Evolutionary conservation across 306 rosid genomes (phyloP), one percentile per base, ranked within the genome.

Genomic region (Vigna mungo): DNA sequence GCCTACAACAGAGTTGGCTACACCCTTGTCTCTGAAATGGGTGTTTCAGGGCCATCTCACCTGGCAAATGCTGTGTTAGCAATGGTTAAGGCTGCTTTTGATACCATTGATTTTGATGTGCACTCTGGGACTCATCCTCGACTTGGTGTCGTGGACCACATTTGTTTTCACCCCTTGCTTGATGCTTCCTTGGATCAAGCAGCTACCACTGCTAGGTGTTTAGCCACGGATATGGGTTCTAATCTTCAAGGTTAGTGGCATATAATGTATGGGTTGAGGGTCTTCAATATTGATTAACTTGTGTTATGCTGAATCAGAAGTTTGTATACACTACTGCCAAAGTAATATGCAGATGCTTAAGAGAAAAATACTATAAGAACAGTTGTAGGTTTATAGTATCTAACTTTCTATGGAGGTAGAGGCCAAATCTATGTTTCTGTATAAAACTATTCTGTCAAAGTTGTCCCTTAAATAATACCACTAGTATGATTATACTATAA

Each of bases 121-220:
- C 97, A 95, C 73, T 60, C 53, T 73, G 99, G 97, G 68, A 89
- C 92, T 83, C 99, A 92, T 83, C 99, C 97, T 17, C 85, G 97
- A 34, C 89, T 92, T 3, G 99, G 97, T 23, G 93, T 89, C 74
- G 96, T 91, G 20, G 99, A 95, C 79, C 98, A 90, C 49, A 88
- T 89, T 9, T 92, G 98, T 89, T 90, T 90, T 81, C 97, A 92
- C 63, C 98, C 97, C 16, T 61, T 92, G 83, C 84, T 78, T 6
- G 65, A 66, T 68, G 84, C 98, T 78, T 88, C 93, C 1, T 84
- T 95, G 84, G 89, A 70, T 27, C 91, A 92, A 27, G 81, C 87
- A 36, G 92, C 97, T 80, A 39, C 39, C 25, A 53, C 82, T 74
- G 99, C 97, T 43, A 87, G 83, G 63, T 83, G 77, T 74, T 82